Base-by-base conservation (phyloP, 805 yeast species). In the Candida tammaniensis region DNA sequence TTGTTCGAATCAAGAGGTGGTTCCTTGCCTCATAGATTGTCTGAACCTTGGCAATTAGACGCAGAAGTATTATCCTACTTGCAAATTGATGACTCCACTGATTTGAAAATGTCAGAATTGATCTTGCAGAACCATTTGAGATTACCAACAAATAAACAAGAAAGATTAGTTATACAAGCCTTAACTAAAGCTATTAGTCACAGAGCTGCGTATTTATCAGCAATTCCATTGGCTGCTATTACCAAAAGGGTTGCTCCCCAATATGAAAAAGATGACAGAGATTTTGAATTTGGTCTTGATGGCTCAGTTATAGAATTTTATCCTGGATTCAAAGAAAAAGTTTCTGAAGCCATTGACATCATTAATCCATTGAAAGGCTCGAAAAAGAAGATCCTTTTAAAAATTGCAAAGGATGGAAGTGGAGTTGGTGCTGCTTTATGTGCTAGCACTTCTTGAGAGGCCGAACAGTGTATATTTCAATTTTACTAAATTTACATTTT, bases 391-490 rank as follows among this genome's bases (percentile, higher is more conserved):
- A 68, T 87, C 29, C 82, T 79, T 48, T 65, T 91, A 42, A 79
- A 79, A 43, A 80, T 89, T 46, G 93, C 97, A 19, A 86, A 86
- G 58, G 98, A 93, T 54, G 98, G 98, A 30, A 82, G 95, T 38
- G 96, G 96, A 40, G 96, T 89, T 27, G 98, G 98, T 46, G 98
- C 97, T 29, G 98, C 98, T 2, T 68, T 91, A 42, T 86, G 96
- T 66, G 97, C 96, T 8, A 55, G 68, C 44, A 46, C 53, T 15
- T 54, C 57, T 19, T 13, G 14, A 19, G 24, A n/a, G n/a, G n/a
- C n/a, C n/a, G n/a, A n/a, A n/a, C n/a, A n/a, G n/a, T n/a, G n/a
- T n/a, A n/a, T n/a, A n/a, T n/a, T n/a, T n/a, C n/a, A n/a, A n/a
- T n/a, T n/a, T n/a, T n/a, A n/a, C n/a, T n/a, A n/a, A n/a, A n/a